Evolutionary conservation across 2,329 filamentous ascomycete species (phyloP), one percentile per base, ranked within the genome.

Genomic region (Nakataea oryzae): DNA sequence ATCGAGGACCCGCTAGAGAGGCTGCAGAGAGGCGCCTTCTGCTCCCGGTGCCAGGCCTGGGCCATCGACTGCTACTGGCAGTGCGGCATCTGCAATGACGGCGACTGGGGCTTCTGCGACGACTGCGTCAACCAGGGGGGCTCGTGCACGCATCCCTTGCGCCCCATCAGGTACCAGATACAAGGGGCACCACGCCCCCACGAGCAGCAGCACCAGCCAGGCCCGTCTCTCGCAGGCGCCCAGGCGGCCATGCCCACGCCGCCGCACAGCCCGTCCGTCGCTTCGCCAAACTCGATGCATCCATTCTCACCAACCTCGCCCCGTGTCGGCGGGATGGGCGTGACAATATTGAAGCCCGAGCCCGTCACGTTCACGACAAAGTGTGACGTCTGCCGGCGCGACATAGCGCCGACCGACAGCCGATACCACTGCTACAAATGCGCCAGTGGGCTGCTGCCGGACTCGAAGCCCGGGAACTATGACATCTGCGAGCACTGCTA

Each of bases 71-170:
- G 91, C 74, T 96, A 90, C 74, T 97, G 93, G 93, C 87, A 90
- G 65, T 97, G 93, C 72, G 85, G 89, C 63, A 73, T 81, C 29
- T 97, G 93, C 75, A 96, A 96, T 68, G 86, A 95, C 65, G 93
- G 91, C 6, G 93, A 96, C 70, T 97, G 93, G 93, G 93, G 93
- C 0, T 97, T 91, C 71, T 97, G 93, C 75, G 91, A 93, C 68
- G 77, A 81, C 64, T 97, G 93, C 67, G 91, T 96, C 32, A 93
- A 93, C 63, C 86, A 88, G 72, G 92, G 91, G 21, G 81, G 82
- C 64, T 89, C 86, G 64, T 97, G 93, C 74, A 89, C 87, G 0
- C 93, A 97, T 70, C 81, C 89, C 8, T 79, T 97, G 0, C 78
- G 96, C 0, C 91, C 93, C 0, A 78, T 96, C 57, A 84, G 86